phyloP scores from a whole-genome alignment of 2,329 filamentous ascomycete genomes.

The Ceratocystis destructans region DNA sequence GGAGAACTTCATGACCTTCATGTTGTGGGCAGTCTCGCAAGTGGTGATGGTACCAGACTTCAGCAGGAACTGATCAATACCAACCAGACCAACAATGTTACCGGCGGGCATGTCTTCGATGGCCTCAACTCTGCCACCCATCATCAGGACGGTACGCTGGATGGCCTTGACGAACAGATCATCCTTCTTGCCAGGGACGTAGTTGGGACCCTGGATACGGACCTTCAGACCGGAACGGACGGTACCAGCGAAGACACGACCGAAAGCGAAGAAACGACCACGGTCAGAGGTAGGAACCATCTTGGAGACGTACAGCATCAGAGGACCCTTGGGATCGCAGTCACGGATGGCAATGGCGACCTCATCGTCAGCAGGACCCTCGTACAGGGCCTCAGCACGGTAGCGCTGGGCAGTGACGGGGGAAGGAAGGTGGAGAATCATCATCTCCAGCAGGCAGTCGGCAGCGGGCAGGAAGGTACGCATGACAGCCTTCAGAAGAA shows the following conservation, averaged over 20 bases:
- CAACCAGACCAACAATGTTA: slow-evolving; percentile 99
- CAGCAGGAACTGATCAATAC: slow-evolving; percentile 99
- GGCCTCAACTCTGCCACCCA: slow-evolving; percentile 97
- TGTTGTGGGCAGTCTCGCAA: slow-evolving; percentile 93
- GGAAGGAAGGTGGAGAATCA: slow-evolving; percentile 97
- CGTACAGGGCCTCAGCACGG: slow-evolving; percentile 96
- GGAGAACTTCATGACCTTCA: slow-evolving; percentile 99
- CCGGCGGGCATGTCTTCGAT: slow-evolving; percentile 98
- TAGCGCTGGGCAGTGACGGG: slow-evolving; percentile 93
- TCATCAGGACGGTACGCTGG: slow-evolving; percentile 99
- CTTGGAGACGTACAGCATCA: slow-evolving; percentile 99
- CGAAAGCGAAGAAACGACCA: slow-evolving; percentile 99
- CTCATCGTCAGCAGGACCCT: slow-evolving; percentile 88
- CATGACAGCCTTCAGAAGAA: slow-evolving; percentile 96
- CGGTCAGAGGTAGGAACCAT: slow-evolving; percentile 99
- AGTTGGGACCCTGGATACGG: slow-evolving; percentile 99
- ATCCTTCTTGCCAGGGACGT: slow-evolving; percentile 94
- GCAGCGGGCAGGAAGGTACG: slow-evolving; percentile 96
- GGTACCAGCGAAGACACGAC: slow-evolving; percentile 99
- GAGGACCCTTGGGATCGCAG: slow-evolving; percentile 93
- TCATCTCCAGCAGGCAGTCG: slow-evolving; percentile 98
- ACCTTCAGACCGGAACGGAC: slow-evolving; percentile 97
- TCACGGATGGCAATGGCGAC: slow-evolving; percentile 93
- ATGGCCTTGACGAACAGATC: slow-evolving; percentile 99
- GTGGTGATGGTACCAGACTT: slow-evolving; percentile 99